A percentile compares a stretch with the other conserved stretches of the same genome.
Evolutionary conservation across 2,329 filamentous ascomycete genomes (phyloP).

Genomic region (Grosmannia clavigera): DNA sequence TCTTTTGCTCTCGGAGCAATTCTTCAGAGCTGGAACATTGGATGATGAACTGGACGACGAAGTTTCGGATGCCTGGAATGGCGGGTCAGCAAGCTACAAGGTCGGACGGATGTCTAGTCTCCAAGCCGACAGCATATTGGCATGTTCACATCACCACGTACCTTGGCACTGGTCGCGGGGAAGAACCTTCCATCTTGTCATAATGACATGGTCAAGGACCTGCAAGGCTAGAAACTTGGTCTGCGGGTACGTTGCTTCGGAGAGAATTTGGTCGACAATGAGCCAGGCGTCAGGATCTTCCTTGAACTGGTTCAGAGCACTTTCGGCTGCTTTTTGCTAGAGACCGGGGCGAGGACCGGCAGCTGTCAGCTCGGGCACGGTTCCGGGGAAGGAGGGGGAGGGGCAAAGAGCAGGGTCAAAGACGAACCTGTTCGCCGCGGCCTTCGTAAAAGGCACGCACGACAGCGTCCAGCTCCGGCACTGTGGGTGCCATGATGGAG

Average conservation of each 20-base stretch:
- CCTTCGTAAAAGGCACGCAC: conserved; percentile 97
- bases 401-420: not conserved
- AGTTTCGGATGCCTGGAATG: conserved; percentile 80
- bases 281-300: conserved; percentile 98
- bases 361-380: conserved; percentile 23
- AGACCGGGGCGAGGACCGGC: conserved; percentile 19
- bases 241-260: conserved; percentile 84
- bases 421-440: conserved; percentile 75
- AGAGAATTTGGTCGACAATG: conserved; percentile 90
- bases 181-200: conserved; percentile 97
- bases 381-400: not conserved
- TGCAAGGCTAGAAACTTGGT: conserved; percentile 97
- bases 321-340: conserved; percentile 93
- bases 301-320: conserved; percentile 95
- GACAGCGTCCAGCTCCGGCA: conserved; percentile 91
- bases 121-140: not conserved
- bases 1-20: conserved; percentile 68
- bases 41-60: conserved; percentile 97
- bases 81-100: conserved; percentile 11
- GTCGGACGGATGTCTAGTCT: not conserved
- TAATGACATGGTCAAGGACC: conserved; percentile 95
- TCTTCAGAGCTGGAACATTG: conserved; percentile 86
- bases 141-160: conserved; percentile 22
- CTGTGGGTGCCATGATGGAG: conserved; percentile 52
- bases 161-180: conserved; percentile 93